Evolutionary conservation across 257 asterid species (phyloP).

Genomic region (Jaltomata sinuosa): DNA sequence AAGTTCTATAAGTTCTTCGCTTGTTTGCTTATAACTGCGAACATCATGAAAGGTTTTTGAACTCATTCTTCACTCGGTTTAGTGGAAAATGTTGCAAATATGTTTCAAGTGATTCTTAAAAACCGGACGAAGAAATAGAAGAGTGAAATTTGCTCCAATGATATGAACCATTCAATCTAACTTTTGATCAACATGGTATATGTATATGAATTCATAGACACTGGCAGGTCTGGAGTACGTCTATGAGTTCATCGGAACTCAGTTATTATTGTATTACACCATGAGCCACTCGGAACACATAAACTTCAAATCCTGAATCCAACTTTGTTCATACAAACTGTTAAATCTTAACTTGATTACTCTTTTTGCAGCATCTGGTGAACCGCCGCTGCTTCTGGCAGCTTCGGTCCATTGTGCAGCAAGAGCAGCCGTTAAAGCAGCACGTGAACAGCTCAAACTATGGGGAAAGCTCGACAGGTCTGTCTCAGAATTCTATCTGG

Average conservation of each 20-base stretch:
- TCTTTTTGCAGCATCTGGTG: conserved; percentile 56
- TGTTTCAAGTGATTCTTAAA: background rate
- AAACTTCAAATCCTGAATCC: background rate
- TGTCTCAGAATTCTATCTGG: conserved; percentile 33
- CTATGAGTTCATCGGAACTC: background rate
- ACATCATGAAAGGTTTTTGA: background rate
- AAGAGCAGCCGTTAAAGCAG: conserved; percentile 62
- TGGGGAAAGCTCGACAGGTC: conserved; percentile 44
- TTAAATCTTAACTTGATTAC: background rate
- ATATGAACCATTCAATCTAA: background rate
- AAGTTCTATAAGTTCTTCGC: background rate
- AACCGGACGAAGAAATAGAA: no score
- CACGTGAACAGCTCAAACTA: conserved; percentile 40
- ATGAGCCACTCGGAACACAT: background rate
- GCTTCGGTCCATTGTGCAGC: conserved; percentile 74
- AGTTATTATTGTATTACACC: background rate
- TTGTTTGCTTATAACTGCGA: background rate
- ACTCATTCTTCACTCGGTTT: background rate
- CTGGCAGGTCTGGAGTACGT: background rate
- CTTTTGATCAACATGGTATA: background rate
- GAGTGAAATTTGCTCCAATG: no score
- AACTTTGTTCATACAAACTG: background rate
- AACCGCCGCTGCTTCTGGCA: conserved; percentile 69
- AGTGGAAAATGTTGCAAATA: background rate
- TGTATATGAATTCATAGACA: background rate